Base-by-base conservation (phyloP, 345 rosid genomes). In the Adansonia digitata region DNA sequence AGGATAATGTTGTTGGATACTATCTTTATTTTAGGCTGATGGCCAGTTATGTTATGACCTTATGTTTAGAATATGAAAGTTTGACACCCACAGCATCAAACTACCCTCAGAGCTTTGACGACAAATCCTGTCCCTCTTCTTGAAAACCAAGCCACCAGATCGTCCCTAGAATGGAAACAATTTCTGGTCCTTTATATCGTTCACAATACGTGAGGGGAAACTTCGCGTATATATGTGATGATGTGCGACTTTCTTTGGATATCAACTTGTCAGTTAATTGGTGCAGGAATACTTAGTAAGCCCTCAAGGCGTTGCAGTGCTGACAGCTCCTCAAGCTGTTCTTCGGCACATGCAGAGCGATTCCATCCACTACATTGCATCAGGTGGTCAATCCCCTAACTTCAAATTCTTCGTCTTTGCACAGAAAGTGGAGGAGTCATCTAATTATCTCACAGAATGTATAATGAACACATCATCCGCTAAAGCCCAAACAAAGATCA, bases 381-480 rank as follows among this genome's bases (percentile, higher is more conserved):
- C 98, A 0, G 99, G 99, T 0, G 99, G 98, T 43, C 97, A 92
- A 79, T 83, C 93, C 12, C 93, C 96, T 13, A 90, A 87, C 87
- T 90, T 90, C 76, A 95, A 92, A 84, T 95, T 95, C 75, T 95
- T 95, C 91, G 93, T 95, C 90, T 89, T 90, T 57, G 94, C 96
- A 24, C 94, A 95, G 60, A 95, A 93, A 84, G 92, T 85, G 0
- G 92, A 90, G 77, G 95, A 86, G 52, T 34, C 89, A 10, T 90
- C 86, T 13, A 83, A 76, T 73, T 91, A 83, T 77, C 97, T 91
- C 22, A 84, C 89, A 14, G 99, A 91, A 82, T 95, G 96, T 78
- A 83, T 91, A 85, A 86, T 95, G 87, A 93, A 90, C 86, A 84
- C 91, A 15, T 83, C 96, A 73, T 81, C 92, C 37, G 89, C 92